Percentiles rank a stretch among this genome's conserved stretches.
Conservation (phyloP, 495 filamentous ascomycete genomes). For the Aspergillus saccharolyticus region DNA sequence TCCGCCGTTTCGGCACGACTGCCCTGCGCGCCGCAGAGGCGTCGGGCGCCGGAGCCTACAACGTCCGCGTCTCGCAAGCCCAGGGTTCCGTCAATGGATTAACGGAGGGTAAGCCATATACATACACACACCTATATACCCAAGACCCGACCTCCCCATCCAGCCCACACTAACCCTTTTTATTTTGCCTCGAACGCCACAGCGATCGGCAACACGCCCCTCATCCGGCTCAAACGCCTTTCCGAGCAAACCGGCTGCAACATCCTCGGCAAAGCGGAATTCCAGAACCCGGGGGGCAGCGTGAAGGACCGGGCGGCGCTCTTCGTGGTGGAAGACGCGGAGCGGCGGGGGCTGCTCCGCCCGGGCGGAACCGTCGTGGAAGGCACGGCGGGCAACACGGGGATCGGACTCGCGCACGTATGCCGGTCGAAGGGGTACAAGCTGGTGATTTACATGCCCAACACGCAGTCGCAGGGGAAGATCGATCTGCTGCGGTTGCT, state of each 20-base stretch:
- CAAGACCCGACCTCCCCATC: too few species aligned
- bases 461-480: constrained; percentile 97
- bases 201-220: constrained; percentile 96
- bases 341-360: constrained; percentile 73
- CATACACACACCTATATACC: too few species aligned
- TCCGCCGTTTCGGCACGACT: constrained; percentile 53
- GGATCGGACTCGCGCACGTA: constrained; percentile 95
- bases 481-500: constrained; percentile 87
- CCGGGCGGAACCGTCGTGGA: constrained; percentile 94
- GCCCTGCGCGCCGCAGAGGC: constrained; percentile 50
- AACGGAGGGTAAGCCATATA: constrained; percentile 54
- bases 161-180: too few species aligned
- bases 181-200: too few species aligned
- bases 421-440: constrained; percentile 90
- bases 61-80: constrained; percentile 66
- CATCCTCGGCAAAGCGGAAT: constrained; percentile 93
- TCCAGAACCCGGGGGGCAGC: constrained; percentile 95
- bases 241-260: constrained; percentile 93
- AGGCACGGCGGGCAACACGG: constrained; percentile 95
- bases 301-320: constrained; percentile 96
- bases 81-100: constrained; percentile 82
- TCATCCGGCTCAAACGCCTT: constrained; percentile 82
- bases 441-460: constrained; percentile 98
- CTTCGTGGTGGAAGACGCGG: constrained; percentile 90
- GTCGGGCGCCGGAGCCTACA: constrained; percentile 47